Base-by-base conservation (phyloP, 139 green algal species). In the Coelastrella sp. region DNA sequence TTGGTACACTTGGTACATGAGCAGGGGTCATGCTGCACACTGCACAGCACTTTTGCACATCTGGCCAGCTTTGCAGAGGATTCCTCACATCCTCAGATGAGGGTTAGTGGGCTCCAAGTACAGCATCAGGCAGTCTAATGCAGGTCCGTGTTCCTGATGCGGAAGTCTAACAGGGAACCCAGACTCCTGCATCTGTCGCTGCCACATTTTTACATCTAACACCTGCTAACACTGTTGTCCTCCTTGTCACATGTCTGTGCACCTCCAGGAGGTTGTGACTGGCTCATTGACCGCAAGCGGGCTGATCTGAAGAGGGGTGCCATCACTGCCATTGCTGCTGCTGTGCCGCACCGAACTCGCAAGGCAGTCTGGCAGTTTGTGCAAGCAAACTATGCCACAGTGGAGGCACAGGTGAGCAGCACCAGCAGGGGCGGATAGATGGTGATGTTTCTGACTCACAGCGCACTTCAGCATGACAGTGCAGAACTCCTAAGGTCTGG, bases 301-400 rank as follows among this genome's bases (percentile, higher is more conserved):
- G 49, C n/a, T 8, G 60, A 60, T 7, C 59, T 73, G 15, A 78
- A 86, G 60, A 19, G 63, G 3, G 76, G 76, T 58, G 76, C 76
- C 61, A 49, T 82, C 20, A 80, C 87, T 0, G 79, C 66, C 24
- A 90, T 96, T 49, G 90, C 92, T 7, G 74, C 79, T 11, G 93
- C 93, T 58, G 91, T 97, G 82, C 95, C 96, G 4, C 80, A 97
- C 35, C 92, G 96, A 58, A 96, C 92, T 11, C 85, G 90, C 72
- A 96, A 97, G 92, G 85, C 93, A 0, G 93, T 97, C 66, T 96
- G 92, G 87, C 88, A 92, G 6, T 92, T 88, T 35, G 93, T 94
- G 35, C 94, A 90, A 9, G 87, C 95, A 7, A 91, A 97, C 75
- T 94, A 96, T 57, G 89, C 96, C 79, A 72, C 92, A 24, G 82